Percentiles rank a stretch among this genome's conserved stretches.
Conservation (phyloP, 2,329 filamentous ascomycete genomes). For the Cryoendolithus antarcticus region DNA sequence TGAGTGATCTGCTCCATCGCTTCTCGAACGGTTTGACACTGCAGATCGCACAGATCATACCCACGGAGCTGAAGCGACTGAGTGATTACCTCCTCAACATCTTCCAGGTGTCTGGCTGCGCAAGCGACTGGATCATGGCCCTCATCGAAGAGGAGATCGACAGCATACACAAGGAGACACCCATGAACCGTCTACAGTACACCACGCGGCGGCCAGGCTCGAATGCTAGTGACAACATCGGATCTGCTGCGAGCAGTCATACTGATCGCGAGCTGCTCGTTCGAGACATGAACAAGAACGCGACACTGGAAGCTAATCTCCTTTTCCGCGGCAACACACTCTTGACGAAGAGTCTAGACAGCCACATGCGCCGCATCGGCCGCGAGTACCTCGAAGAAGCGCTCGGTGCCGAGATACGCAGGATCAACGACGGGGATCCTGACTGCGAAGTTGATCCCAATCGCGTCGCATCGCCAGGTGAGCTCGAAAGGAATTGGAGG, state of each 20-base stretch:
- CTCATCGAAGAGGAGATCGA: constrained; percentile 96
- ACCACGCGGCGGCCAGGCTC: constrained; percentile 50
- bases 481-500: constrained; percentile 73
- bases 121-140: constrained; percentile 80
- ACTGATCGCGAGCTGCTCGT: constrained; percentile 60
- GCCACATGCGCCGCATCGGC: constrained; percentile 88
- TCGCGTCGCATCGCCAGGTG: constrained; percentile 52
- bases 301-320: constrained; percentile 81
- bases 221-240: constrained; percentile 51
- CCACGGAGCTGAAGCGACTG: constrained; percentile 63
- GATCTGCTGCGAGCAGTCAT: constrained; percentile 17
- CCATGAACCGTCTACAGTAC: constrained; percentile 54
- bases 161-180: constrained; percentile 70
- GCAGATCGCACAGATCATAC: constrained; percentile 69
- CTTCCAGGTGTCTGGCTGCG: constrained; percentile 79
- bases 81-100: constrained; percentile 86
- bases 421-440: constrained; percentile 81
- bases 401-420: constrained; percentile 66
- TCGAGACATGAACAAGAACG: constrained; percentile 64
- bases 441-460: constrained; percentile 94
- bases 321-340: constrained; percentile 92
- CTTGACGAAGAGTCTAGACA: constrained; percentile 83
- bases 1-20: constrained; percentile 72
- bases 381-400: constrained; percentile 87
- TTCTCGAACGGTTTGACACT: constrained; percentile 75